Percentiles rank a stretch among this genome's conserved stretches.
Evolutionary conservation across 2,329 filamentous ascomycete species (phyloP).

Genomic region (Diaporthe sp.): DNA sequence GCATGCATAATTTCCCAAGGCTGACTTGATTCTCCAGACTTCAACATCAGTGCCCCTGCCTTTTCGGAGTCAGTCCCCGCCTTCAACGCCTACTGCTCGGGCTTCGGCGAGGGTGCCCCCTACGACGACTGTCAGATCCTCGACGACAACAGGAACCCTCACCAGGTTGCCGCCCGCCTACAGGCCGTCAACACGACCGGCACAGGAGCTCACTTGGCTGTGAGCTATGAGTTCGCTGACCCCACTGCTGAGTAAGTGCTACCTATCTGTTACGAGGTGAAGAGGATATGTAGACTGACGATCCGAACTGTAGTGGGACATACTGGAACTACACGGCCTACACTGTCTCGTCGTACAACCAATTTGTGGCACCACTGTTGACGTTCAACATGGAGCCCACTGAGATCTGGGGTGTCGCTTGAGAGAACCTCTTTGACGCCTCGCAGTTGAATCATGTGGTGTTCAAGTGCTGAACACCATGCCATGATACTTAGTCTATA

Average conservation of each 20-base stretch:
- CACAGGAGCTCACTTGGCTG: conserved; percentile 35
- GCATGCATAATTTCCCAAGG: background rate
- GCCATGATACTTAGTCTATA: background rate
- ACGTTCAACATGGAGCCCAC: conserved; percentile 28
- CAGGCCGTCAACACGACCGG: conserved; percentile 32
- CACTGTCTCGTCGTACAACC: conserved; percentile 16
- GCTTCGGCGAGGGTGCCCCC: conserved; percentile 24
- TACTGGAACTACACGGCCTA: conserved; percentile 39
- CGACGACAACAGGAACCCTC: conserved; percentile 6
- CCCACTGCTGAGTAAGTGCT: conserved; percentile 29
- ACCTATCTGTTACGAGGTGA: background rate
- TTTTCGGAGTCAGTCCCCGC: conserved; percentile 2
- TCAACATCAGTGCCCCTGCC: conserved; percentile 36
- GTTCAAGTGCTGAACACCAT: conserved; percentile 34
- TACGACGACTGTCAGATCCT: conserved; percentile 30
- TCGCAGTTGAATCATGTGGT: background rate
- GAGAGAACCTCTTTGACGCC: background rate
- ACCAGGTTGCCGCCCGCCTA: conserved; percentile 34
- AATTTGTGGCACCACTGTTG: background rate
- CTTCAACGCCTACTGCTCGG: conserved; percentile 34
- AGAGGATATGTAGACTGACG: background rate
- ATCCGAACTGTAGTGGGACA: conserved; percentile 3
- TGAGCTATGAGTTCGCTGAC: conserved; percentile 39
- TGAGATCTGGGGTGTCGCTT: conserved; percentile 38
- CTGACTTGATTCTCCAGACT: conserved; percentile 17